Percentiles rank a stretch among this genome's conserved stretches.
Evolutionary conservation across 495 filamentous ascomycete species (phyloP).

Genomic region (Penicillium bovifimosum): DNA sequence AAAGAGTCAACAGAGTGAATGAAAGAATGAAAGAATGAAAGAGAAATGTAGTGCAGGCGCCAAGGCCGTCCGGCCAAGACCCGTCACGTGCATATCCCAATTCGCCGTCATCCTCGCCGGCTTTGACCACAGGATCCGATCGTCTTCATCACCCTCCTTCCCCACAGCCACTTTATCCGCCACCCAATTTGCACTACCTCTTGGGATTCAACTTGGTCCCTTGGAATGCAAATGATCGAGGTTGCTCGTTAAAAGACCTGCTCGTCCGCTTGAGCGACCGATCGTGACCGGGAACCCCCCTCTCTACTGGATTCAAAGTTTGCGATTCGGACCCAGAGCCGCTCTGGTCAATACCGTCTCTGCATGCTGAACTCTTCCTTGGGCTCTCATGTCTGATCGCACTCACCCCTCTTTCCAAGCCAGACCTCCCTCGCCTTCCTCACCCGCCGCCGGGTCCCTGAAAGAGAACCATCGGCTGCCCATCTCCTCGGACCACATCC

Average conservation of each 20-base stretch:
- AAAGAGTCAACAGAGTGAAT: neutral
- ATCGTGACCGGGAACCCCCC: constrained; percentile 27
- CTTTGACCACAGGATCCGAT: constrained; percentile 29
- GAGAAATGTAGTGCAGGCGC: neutral
- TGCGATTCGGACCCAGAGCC: constrained; percentile 18
- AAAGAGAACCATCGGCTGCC: constrained; percentile 35
- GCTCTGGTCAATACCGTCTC: constrained; percentile 5
- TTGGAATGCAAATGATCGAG: constrained; percentile 41
- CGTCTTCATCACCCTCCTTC: constrained; percentile 27
- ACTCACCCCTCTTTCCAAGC: constrained; percentile 33
- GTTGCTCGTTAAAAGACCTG: constrained; percentile 34
- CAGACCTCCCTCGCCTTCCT: constrained; percentile 43
- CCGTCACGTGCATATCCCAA: constrained; percentile 32
- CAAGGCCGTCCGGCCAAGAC: constrained; percentile 4
- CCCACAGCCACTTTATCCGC: constrained; percentile 21
- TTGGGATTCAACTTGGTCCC: constrained; percentile 12
- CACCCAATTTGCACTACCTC: constrained; percentile 15
- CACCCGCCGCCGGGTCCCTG: constrained; percentile 34
- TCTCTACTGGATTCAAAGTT: constrained; percentile 19
- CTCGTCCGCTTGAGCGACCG: constrained; percentile 39
- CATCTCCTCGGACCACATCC: constrained; percentile 33
- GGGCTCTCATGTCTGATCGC: constrained; percentile 43
- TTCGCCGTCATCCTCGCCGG: constrained; percentile 37
- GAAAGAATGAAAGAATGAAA: neutral
- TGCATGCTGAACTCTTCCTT: constrained; percentile 10